phyloP scores from a whole-genome alignment of 192 early-diverging fungal species.

The Chytriomyces sp. region DNA sequence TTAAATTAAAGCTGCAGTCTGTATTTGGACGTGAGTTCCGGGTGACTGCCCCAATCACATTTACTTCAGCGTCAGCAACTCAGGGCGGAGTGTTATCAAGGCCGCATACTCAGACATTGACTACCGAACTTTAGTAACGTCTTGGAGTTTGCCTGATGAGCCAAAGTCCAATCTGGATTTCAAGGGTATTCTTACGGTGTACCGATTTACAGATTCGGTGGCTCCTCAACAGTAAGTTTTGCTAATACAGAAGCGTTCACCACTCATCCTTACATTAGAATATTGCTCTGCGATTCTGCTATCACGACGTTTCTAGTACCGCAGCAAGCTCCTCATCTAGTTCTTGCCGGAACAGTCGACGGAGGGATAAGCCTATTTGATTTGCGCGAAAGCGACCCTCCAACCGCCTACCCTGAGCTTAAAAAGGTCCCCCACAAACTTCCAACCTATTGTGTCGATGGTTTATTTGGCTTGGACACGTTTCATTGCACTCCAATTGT shows the following conservation, averaged over 20 bases:
- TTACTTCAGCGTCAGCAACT: background rate
- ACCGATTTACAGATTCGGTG: conserved; percentile 39
- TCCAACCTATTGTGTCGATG: conserved; percentile 27
- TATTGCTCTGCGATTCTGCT: conserved; percentile 39
- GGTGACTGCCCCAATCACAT: background rate
- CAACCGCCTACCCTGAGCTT: background rate
- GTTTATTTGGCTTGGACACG: background rate
- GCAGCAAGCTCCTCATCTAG: conserved; percentile 35
- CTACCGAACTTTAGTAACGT: conserved; percentile 28
- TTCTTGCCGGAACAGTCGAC: conserved; percentile 50
- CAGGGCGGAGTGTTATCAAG: conserved; percentile 22
- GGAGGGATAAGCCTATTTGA: conserved; percentile 52
- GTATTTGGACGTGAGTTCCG: conserved; percentile 24
- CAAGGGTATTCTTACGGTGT: conserved; percentile 41
- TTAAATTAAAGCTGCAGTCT: conserved; percentile 15
- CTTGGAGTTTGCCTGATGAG: conserved; percentile 20
- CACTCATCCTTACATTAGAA: background rate
- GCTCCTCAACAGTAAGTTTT: conserved; percentile 35
- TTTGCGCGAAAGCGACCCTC: conserved; percentile 26
- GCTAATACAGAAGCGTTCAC: background rate
- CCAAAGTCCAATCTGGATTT: background rate
- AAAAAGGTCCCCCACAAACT: background rate
- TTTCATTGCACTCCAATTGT: conserved; percentile 2
- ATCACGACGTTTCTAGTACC: conserved; percentile 30
- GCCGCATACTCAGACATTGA: conserved; percentile 36